phyloP scores from a whole-genome alignment of 2,329 filamentous ascomycete species.

The Daldinia eschscholtzii region DNA sequence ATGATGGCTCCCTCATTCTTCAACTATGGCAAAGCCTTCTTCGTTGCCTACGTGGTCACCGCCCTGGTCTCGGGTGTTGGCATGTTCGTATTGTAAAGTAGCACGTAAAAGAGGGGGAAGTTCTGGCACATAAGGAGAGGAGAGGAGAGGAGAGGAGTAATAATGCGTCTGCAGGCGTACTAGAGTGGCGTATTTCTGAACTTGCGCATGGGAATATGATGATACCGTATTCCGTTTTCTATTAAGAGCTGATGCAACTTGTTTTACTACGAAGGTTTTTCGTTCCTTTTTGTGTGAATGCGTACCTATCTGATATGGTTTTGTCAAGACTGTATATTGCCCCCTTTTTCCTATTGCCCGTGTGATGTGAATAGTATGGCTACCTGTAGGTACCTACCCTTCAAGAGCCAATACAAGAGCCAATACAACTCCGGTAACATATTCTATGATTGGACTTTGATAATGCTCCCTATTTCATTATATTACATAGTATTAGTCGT shows the following conservation, averaged over 20 bases:
- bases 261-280: constrained; percentile 1
- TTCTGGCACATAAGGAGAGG: constrained; percentile 11
- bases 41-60: constrained; percentile 63
- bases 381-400: not conserved
- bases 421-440: not conserved
- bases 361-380: not conserved
- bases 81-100: constrained; percentile 65
- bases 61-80: constrained; percentile 65
- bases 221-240: constrained; percentile 16
- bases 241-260: constrained; percentile 18
- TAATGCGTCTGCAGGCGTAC: constrained; percentile 39
- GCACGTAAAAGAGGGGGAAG: not conserved
- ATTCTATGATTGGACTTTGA: not conserved
- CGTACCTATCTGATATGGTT: not conserved
- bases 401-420: not conserved
- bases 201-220: constrained; percentile 26
- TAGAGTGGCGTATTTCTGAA: constrained; percentile 28
- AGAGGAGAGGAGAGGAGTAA: constrained; percentile 10
- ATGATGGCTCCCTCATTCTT: constrained; percentile 52
- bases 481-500: not conserved
- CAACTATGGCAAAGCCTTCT: constrained; percentile 51
- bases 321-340: not conserved
- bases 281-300: not conserved
- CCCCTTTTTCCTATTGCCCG: not conserved
- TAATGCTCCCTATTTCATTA: not conserved